Conservation (phyloP, 1,284 basidiomycete species). For the Filobasidium uniguttulatum region DNA sequence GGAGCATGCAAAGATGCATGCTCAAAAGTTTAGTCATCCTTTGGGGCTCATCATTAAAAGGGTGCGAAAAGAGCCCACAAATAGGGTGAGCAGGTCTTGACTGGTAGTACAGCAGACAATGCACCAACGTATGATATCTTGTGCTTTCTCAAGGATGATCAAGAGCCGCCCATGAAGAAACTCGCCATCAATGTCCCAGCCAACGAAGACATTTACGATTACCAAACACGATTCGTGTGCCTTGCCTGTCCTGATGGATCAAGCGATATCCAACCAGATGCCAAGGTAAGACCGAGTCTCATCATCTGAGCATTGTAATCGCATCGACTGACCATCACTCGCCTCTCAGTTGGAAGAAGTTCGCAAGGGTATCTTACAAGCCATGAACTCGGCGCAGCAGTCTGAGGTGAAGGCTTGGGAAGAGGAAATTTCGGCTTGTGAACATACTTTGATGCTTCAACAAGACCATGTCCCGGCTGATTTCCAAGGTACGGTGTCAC, state of each 20-base stretch:
- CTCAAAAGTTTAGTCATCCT: constrained; percentile 54
- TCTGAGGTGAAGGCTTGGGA: constrained; percentile 97
- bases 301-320: not conserved
- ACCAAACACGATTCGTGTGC: constrained; percentile 54
- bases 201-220: constrained; percentile 79
- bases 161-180: constrained; percentile 77
- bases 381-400: constrained; percentile 76
- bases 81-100: constrained; percentile 44
- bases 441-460: constrained; percentile 67
- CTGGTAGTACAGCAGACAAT: not conserved
- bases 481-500: constrained; percentile 22
- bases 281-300: constrained; percentile 25
- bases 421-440: constrained; percentile 77
- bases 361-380: constrained; percentile 59
- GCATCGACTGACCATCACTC: no score
- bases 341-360: constrained; percentile 44
- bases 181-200: constrained; percentile 71
- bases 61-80: constrained; percentile 48
- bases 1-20: constrained; percentile 59
- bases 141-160: constrained; percentile 37
- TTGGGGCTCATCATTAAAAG: constrained; percentile 75
- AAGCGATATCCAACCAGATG: constrained; percentile 17
- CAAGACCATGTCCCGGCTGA: constrained; percentile 42
- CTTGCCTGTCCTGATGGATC: constrained; percentile 47
- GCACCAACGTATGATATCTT: not conserved